Evolutionary conservation across 768 basidiomycete genomes (phyloP), one percentile per base, ranked within the genome.

Genomic region (Termitomyces sp.): DNA sequence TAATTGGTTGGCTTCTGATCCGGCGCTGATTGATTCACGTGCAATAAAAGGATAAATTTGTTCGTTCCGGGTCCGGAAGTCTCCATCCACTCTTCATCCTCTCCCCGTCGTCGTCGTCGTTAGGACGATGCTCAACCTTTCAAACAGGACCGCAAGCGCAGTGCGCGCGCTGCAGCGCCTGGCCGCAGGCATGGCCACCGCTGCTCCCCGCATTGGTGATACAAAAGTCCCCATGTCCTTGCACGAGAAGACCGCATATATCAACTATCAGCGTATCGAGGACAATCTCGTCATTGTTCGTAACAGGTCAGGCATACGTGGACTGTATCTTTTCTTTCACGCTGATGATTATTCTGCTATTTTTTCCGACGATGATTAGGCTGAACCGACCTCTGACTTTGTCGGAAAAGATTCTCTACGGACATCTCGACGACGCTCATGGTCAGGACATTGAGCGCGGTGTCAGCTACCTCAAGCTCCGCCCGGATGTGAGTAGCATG

Each of bases 261-360:
- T 95, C 75, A 95, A 95, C 84, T 94, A 95, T 74, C 93, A 95
- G 76, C 89, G 95, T 59, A 98, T 98, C 72, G 95, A 98, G 79
- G 95, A 98, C 74, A 98, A 95, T 81, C 89, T 98, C 62, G 86
- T 82, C 64, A 73, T 96, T 70, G 85, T 98, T 58, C 88, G 94
- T 65, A 79, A 86, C 55, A 85, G 95, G 95, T 95, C 39, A 20
- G 27, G 27, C 20, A 20, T 18, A 13, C n/a, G 6, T 20, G 6
- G 6, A 53, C n/a, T 13, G 3, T 12, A 24, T 42, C 41, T 0
- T 12, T 30, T 41, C n/a, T 2, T 8, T 18, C 0, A 7, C 3
- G 37, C 37, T 53, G 37, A 53, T 13, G 11, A n/a, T 39, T 18
- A 41, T 55, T 54, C 7, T 68, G 53, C 56, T 41, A 33, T 30